Conservation (phyloP, 495 filamentous ascomycete genomes). For the Entonaema liquescens region DNA sequence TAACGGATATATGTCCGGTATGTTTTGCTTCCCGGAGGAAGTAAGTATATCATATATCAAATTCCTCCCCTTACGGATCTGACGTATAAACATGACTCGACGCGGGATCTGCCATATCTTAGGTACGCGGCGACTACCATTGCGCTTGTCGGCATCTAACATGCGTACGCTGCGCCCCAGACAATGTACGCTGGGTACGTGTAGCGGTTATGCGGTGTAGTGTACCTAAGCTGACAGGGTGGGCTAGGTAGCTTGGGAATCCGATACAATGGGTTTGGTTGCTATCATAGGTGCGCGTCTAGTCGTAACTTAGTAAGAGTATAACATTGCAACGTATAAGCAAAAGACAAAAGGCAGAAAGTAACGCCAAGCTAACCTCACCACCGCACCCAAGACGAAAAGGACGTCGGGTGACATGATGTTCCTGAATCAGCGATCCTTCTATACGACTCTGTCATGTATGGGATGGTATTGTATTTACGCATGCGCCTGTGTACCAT, state of each 20-base stretch:
- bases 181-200: neutral
- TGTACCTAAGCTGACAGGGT: constrained; percentile 20
- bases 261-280: neutral
- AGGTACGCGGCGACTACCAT: neutral
- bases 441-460: neutral
- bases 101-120: constrained; percentile 7
- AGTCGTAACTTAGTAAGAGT: neutral
- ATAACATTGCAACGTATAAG: neutral
- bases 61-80: constrained; percentile 13
- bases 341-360: neutral
- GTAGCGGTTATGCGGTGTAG: constrained; percentile 31
- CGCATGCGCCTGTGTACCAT: neutral
- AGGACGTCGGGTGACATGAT: neutral
- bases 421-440: neutral
- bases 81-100: constrained; percentile 11
- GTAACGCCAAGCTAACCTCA: neutral
- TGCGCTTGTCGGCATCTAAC: neutral
- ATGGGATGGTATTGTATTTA: neutral
- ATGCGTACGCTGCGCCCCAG: neutral
- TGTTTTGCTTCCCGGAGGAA: neutral
- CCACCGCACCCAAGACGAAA: neutral
- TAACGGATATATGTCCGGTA: neutral
- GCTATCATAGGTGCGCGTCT: neutral
- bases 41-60: constrained; percentile 24
- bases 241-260: too few relatives aligned